Percentiles rank a stretch among this genome's conserved stretches.
Conservation (phyloP, 768 basidiomycete genomes). For the Coprinopsis cinerea region DNA sequence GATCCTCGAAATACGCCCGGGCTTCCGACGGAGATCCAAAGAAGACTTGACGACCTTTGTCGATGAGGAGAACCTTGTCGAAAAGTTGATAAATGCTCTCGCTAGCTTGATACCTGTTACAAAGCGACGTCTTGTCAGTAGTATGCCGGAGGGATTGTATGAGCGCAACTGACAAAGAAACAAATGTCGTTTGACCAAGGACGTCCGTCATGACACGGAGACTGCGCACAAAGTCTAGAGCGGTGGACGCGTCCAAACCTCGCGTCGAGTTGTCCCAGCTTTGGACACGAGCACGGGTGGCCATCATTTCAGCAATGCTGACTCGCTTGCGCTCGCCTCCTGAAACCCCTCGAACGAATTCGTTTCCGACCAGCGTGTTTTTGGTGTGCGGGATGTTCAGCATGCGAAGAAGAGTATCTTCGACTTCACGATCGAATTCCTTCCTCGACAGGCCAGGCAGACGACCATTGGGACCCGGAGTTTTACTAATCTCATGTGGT, state of each 20-base stretch:
- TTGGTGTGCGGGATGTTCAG: slow-evolving; percentile 81
- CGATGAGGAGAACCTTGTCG: slow-evolving; percentile 83
- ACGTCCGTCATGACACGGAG: slow-evolving; percentile 80
- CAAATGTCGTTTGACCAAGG: slow-evolving; percentile 74
- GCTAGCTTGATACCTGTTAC: slow-evolving; percentile 68
- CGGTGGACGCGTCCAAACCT: slow-evolving; percentile 82
- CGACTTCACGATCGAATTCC: slow-evolving; percentile 50
- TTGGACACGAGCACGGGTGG: slow-evolving; percentile 72
- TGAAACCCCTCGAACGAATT: slow-evolving; percentile 76
- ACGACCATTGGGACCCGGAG: slow-evolving; percentile 68
- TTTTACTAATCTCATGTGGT: slow-evolving; percentile 35
- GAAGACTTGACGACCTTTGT: slow-evolving; percentile 77
- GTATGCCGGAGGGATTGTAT: not conserved
- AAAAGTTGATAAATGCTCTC: slow-evolving; percentile 74
- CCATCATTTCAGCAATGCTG: slow-evolving; percentile 84
- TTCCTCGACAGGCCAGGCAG: slow-evolving; percentile 60
- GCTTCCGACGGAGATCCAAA: slow-evolving; percentile 72
- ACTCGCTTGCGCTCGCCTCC: slow-evolving; percentile 79
- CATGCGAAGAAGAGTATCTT: slow-evolving; percentile 63
- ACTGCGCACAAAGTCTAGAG: slow-evolving; percentile 77
- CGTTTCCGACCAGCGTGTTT: slow-evolving; percentile 79
- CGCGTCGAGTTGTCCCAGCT: slow-evolving; percentile 83
- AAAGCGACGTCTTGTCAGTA: slow-evolving; percentile 4
- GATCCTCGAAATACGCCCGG: slow-evolving; percentile 66
- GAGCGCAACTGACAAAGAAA: slow-evolving; percentile 49